phyloP scores from a whole-genome alignment of 1,139 yeast species.

The Zhuliangozyma parablackwelliae region DNA sequence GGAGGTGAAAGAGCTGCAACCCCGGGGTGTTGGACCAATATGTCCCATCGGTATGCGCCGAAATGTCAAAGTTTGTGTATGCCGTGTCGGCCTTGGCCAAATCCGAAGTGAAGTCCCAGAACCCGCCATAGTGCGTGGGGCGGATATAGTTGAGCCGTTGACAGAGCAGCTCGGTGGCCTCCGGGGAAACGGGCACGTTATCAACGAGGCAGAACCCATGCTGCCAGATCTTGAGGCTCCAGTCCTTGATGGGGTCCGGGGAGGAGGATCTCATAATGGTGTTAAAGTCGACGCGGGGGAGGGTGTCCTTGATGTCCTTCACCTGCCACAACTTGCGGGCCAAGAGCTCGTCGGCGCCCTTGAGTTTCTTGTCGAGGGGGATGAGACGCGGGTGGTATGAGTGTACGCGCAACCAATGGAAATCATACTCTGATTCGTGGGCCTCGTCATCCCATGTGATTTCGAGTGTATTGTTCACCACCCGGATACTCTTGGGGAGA shows the following conservation, averaged over 20 bases:
- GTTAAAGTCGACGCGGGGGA: slow-evolving; percentile 52
- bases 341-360: slow-evolving; percentile 26
- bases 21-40: slow-evolving; percentile 80
- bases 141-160: slow-evolving; percentile 60
- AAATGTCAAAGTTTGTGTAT: slow-evolving; percentile 65
- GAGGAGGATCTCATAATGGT: slow-evolving; percentile 43
- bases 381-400: slow-evolving; percentile 54
- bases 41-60: slow-evolving; percentile 73
- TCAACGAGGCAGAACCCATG: slow-evolving; percentile 65
- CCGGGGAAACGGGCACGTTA: slow-evolving; percentile 59
- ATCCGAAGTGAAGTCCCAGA: slow-evolving; percentile 79
- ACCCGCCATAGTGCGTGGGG: slow-evolving; percentile 77
- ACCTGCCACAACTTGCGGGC: slow-evolving; percentile 45
- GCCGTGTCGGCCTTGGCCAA: slow-evolving; percentile 71
- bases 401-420: slow-evolving; percentile 55
- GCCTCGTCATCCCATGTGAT: slow-evolving; percentile 11
- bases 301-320: slow-evolving; percentile 32
- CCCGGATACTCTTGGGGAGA: slow-evolving; percentile 22
- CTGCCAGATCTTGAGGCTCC: slow-evolving; percentile 56
- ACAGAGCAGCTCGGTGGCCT: slow-evolving; percentile 57
- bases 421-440: slow-evolving; percentile 46
- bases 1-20: slow-evolving; percentile 64
- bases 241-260: slow-evolving; percentile 51
- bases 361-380: slow-evolving; percentile 22
- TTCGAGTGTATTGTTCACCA: slow-evolving; percentile 15